Evolutionary conservation across 2,329 filamentous ascomycete genomes (phyloP).

Genomic region (Hymenoscyphus fructigenus): DNA sequence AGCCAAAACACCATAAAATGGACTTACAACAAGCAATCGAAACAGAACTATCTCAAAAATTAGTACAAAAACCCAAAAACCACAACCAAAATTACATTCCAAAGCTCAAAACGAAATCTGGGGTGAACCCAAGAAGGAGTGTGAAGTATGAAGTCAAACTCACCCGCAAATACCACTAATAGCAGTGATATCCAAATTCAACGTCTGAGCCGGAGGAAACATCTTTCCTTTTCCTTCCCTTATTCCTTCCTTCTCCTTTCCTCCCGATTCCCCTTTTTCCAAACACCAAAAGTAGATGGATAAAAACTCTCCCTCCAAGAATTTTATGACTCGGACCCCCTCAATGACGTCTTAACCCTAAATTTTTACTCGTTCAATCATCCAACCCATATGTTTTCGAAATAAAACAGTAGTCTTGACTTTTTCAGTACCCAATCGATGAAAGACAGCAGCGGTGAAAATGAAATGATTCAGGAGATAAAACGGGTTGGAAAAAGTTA

Average conservation of each 20-base stretch:
- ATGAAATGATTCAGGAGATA: too few relatives aligned
- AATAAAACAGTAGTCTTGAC: too few relatives aligned
- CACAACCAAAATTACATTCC: background rate
- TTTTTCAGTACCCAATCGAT: background rate
- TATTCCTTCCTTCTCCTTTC: background rate
- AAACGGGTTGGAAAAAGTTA: background rate
- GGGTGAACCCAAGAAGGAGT: background rate
- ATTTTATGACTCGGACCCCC: background rate
- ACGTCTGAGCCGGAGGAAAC: conserved; percentile 50
- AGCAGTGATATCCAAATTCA: conserved; percentile 81
- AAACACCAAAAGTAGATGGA: background rate
- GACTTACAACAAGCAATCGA: conserved; percentile 73
- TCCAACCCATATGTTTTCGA: too few relatives aligned
- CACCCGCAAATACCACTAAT: conserved; percentile 90
- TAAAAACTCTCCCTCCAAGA: background rate
- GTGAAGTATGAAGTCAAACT: conserved; percentile 30
- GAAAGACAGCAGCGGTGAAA: background rate
- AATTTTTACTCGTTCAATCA: too few relatives aligned
- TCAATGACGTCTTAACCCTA: background rate
- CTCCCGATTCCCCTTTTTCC: too few relatives aligned
- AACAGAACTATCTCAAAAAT: conserved; percentile 63
- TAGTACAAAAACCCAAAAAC: conserved; percentile 9
- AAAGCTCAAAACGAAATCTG: background rate
- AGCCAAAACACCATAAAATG: background rate
- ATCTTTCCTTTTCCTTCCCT: conserved; percentile 17